Conservation (phyloP, 2,329 filamentous ascomycete species). For the Monosporascus sp. region DNA sequence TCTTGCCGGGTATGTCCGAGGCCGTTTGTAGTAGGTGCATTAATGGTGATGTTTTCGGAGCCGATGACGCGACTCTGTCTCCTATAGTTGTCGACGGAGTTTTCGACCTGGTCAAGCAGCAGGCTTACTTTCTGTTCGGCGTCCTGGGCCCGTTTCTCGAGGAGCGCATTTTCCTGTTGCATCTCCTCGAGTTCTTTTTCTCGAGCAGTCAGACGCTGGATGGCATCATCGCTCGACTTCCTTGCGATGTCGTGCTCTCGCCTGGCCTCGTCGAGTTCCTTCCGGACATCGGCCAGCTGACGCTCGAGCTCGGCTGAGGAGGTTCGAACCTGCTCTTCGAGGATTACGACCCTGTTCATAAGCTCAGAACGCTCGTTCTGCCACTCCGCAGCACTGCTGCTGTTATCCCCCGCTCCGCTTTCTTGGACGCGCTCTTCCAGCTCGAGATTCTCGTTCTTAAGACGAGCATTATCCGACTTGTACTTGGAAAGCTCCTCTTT, state of each 20-base stretch:
- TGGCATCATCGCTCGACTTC: slow-evolving; percentile 45
- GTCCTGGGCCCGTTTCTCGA: slow-evolving; percentile 81
- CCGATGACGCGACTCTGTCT: slow-evolving; percentile 61
- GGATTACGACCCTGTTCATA: slow-evolving; percentile 59
- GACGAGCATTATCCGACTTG: slow-evolving; percentile 76
- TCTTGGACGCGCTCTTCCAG: slow-evolving; percentile 45
- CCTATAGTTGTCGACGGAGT: slow-evolving; percentile 89
- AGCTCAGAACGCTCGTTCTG: slow-evolving; percentile 66
- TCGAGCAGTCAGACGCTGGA: slow-evolving; percentile 52
- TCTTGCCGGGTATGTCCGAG: slow-evolving; percentile 45
- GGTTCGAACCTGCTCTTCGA: slow-evolving; percentile 63
- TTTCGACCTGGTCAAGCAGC: slow-evolving; percentile 89
- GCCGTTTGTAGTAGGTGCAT: slow-evolving; percentile 26
- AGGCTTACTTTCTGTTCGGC: slow-evolving; percentile 91
- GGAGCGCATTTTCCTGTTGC: slow-evolving; percentile 71
- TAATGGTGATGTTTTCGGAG: slow-evolving; percentile 39
- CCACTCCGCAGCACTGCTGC: slow-evolving; percentile 56
- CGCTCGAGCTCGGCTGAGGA: slow-evolving; percentile 65
- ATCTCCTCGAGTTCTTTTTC: slow-evolving; percentile 72
- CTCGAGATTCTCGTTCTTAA: slow-evolving; percentile 75
- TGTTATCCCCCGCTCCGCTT: slow-evolving; percentile 8
- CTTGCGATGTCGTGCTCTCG: slow-evolving; percentile 60
- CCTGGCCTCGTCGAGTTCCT: slow-evolving; percentile 61
- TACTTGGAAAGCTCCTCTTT: slow-evolving; percentile 94
- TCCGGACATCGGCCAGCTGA: slow-evolving; percentile 62